Conservation (phyloP, 805 yeast species). For the Maudiozyma saulgeensis region DNA sequence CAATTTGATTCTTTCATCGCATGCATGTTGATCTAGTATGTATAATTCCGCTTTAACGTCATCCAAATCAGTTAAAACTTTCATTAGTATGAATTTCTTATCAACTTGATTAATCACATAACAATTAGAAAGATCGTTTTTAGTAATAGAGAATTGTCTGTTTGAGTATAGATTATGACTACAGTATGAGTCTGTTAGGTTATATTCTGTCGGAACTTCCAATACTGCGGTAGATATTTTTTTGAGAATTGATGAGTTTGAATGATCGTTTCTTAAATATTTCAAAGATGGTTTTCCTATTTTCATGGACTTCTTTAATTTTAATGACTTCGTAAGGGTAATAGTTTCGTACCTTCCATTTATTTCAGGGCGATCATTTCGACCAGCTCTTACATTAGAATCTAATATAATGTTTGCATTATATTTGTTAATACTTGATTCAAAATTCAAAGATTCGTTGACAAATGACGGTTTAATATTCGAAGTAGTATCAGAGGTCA, state of each 20-base stretch:
- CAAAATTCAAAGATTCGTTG: background rate
- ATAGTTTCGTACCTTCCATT: background rate
- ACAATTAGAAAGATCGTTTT: conserved; percentile 16
- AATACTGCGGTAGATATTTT: background rate
- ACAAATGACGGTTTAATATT: background rate
- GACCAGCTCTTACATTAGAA: background rate
- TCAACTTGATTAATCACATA: conserved; percentile 51
- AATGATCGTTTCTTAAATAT: background rate
- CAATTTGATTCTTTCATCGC: conserved; percentile 62
- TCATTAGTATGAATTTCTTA: conserved; percentile 50
- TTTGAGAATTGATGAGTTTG: background rate
- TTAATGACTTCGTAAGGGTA: too few species aligned
- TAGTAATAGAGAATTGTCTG: background rate
- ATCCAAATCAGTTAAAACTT: conserved; percentile 3
- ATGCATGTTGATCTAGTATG: conserved; percentile 74
- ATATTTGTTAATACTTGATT: background rate
- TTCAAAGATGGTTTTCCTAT: background rate
- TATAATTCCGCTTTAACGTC: conserved; percentile 23
- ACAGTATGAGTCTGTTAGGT: background rate
- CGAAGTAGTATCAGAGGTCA: too few species aligned
- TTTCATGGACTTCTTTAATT: too few species aligned
- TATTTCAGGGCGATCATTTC: background rate
- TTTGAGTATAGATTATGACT: background rate
- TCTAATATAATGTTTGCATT: background rate
- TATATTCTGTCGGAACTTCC: background rate